Evolutionary conservation across 1,284 basidiomycete genomes (phyloP).

Genomic region (Xerocomus minutiporus): DNA sequence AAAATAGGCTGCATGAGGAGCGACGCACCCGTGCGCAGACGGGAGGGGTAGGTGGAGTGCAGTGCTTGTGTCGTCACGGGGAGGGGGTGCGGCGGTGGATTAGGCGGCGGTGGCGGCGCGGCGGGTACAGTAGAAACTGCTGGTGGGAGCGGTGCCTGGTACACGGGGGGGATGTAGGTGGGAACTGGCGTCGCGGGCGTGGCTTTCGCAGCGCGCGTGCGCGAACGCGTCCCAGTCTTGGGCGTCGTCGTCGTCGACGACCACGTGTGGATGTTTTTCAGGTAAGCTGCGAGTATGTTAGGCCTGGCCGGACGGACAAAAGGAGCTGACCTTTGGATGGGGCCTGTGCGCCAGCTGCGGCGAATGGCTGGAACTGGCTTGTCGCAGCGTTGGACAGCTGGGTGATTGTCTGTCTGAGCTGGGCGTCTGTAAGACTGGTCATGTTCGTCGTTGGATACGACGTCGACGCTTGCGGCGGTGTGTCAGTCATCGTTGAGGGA

Average conservation of each 20-base stretch:
- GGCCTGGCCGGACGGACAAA: conserved; percentile 2
- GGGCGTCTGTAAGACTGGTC: conserved; percentile 48
- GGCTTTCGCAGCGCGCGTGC: conserved; percentile 36
- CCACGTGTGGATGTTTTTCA: conserved; percentile 64
- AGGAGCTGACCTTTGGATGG: conserved; percentile 40
- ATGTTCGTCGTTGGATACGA: conserved; percentile 35
- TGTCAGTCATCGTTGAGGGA: conserved; percentile 25
- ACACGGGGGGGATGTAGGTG: conserved; percentile 32
- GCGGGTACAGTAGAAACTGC: conserved; percentile 17
- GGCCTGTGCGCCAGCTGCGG: conserved; percentile 40
- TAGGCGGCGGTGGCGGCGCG: conserved; percentile 30
- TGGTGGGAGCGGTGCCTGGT: conserved; percentile 27
- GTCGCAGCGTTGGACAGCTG: conserved; percentile 44
- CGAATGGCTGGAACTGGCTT: conserved; percentile 39
- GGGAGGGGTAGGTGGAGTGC: conserved; percentile 82
- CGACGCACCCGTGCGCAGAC: conserved; percentile 89
- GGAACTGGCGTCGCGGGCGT: conserved; percentile 28
- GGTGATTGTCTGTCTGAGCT: conserved; percentile 53
- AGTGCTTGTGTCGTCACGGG: conserved; percentile 68
- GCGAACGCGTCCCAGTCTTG: conserved; percentile 22
- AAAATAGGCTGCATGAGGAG: conserved; percentile 89
- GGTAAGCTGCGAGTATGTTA: conserved; percentile 42
- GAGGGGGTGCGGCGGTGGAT: conserved; percentile 50
- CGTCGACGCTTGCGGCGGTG: conserved; percentile 25
- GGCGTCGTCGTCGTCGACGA: conserved; percentile 36